phyloP scores from a whole-genome alignment of 768 basidiomycete species.

The Suillus clintonianus region DNA sequence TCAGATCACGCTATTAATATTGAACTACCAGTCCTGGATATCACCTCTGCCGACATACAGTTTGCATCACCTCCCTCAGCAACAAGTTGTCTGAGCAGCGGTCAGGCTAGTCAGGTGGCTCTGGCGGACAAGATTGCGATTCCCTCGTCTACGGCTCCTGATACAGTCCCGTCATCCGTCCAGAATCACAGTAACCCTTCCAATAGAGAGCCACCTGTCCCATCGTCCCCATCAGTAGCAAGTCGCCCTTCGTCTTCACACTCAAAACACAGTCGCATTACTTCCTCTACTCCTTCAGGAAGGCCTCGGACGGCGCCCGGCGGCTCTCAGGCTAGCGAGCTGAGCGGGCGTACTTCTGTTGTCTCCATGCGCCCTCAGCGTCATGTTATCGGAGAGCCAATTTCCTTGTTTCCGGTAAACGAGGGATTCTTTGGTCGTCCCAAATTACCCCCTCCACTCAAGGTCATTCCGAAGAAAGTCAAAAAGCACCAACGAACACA shows the following conservation, averaged over 20 bases:
- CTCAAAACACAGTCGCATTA: background rate
- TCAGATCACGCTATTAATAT: background rate
- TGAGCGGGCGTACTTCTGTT: background rate
- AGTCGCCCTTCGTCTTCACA: background rate
- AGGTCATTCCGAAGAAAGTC: conserved; percentile 2
- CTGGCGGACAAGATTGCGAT: background rate
- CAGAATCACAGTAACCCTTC: background rate
- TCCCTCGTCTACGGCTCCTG: background rate
- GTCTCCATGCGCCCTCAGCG: background rate
- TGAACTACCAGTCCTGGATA: background rate
- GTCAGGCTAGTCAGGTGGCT: background rate
- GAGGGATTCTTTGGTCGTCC: conserved; percentile 25
- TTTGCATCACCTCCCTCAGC: background rate
- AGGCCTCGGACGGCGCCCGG: background rate
- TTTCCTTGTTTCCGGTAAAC: conserved; percentile 14
- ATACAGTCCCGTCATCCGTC: too few species aligned
- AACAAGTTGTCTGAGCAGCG: background rate
- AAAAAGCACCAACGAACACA: conserved; percentile 12
- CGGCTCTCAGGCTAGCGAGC: background rate
- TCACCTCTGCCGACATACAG: background rate
- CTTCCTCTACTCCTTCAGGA: too few species aligned
- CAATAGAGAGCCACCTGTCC: background rate
- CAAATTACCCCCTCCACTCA: conserved; percentile 18
- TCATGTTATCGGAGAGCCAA: background rate
- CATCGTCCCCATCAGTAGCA: background rate